Conservation (phyloP, 2,329 filamentous ascomycete genomes). For the Sarocladiaceae sp. region DNA sequence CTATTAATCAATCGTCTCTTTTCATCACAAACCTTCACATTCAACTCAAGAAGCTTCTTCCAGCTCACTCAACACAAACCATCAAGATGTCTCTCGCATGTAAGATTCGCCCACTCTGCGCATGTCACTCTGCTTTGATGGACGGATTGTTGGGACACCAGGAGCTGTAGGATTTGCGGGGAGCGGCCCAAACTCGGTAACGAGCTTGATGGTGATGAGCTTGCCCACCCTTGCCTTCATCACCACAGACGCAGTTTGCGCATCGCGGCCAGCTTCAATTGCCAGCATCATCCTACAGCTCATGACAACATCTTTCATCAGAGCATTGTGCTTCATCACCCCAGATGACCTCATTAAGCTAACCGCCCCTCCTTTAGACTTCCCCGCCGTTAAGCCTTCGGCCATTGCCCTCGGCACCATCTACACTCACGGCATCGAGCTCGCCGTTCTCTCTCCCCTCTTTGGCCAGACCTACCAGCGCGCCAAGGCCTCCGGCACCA, state of each 20-base stretch:
- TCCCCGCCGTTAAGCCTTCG: constrained; percentile 86
- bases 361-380: constrained; percentile 34
- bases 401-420: constrained; percentile 93
- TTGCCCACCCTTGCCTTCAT: too few species aligned
- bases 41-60: neutral
- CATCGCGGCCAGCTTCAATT: neutral
- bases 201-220: neutral
- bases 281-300: neutral
- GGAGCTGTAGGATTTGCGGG: neutral
- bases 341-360: constrained; percentile 10
- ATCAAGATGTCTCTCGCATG: constrained; percentile 12
- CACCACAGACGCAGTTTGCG: too few species aligned
- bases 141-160: neutral
- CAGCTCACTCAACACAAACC: neutral
- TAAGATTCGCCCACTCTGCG: neutral
- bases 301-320: too few species aligned
- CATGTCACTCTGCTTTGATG: neutral
- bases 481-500: constrained; percentile 85
- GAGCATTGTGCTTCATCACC: neutral
- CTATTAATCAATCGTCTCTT: neutral
- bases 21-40: neutral
- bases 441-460: constrained; percentile 81
- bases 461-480: constrained; percentile 95
- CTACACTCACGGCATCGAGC: constrained; percentile 91
- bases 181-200: too few species aligned